Conservation (phyloP, 345 rosid species). For the Linum trigynum region DNA sequence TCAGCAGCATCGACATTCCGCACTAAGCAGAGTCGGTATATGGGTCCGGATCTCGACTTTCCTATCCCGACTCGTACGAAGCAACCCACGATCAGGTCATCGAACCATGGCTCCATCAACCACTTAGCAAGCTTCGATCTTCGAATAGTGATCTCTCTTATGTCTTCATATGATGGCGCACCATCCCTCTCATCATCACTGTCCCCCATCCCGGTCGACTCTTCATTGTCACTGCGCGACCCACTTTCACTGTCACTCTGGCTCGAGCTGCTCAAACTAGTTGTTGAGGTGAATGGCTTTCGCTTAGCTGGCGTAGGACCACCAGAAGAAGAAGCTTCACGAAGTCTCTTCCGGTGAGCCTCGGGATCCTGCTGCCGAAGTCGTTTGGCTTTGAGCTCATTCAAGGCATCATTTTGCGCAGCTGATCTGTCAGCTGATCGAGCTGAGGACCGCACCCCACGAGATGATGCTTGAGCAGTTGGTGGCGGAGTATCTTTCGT, state of each 20-base stretch:
- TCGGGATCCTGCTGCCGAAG: slow-evolving; percentile 92
- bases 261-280: slow-evolving; percentile 69
- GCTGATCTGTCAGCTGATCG: slow-evolving; percentile 93
- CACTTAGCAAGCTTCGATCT: slow-evolving; percentile 91
- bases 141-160: slow-evolving; percentile 73
- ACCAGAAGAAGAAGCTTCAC: slow-evolving; percentile 49
- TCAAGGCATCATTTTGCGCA: slow-evolving; percentile 86
- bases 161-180: slow-evolving; percentile 58
- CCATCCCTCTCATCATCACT: slow-evolving; percentile 78
- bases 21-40: slow-evolving; percentile 84
- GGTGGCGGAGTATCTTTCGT: slow-evolving; percentile 24
- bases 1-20: slow-evolving; percentile 87
- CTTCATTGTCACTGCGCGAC: slow-evolving; percentile 63
- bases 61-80: slow-evolving; percentile 95
- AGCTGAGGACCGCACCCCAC: slow-evolving; percentile 70
- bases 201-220: slow-evolving; percentile 66
- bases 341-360: slow-evolving; percentile 60
- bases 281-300: slow-evolving; percentile 44
- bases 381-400: slow-evolving; percentile 83
- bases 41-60: slow-evolving; percentile 60
- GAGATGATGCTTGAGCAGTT: slow-evolving; percentile 34
- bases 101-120: slow-evolving; percentile 99
- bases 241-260: slow-evolving; percentile 77
- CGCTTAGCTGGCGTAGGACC: slow-evolving; percentile 62
- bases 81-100: slow-evolving; percentile 89